Percentiles rank a stretch among this genome's conserved stretches.
Evolutionary conservation across 352 stramenopile genomes (phyloP).

Genomic region (Phytophthora uliginosa): DNA sequence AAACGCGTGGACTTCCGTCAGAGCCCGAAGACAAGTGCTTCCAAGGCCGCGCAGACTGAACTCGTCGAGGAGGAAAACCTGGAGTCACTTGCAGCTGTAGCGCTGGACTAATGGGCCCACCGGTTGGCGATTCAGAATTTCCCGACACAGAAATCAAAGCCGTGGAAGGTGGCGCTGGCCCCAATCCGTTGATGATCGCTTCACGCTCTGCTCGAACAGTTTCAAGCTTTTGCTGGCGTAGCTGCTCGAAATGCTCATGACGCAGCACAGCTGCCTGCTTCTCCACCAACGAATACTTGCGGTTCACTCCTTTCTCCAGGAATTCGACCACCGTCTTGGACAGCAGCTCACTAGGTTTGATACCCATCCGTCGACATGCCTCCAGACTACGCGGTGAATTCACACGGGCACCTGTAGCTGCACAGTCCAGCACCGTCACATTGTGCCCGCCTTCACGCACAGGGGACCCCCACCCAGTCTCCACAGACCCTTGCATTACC

Average conservation of each 20-base stretch:
- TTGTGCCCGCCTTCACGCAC: conserved; percentile 43
- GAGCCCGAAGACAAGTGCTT: conserved; percentile 8
- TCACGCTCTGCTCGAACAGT: conserved; percentile 66
- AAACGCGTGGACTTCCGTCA: background rate
- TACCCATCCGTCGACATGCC: conserved; percentile 74
- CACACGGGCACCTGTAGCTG: conserved; percentile 56
- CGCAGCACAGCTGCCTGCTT: conserved; percentile 78
- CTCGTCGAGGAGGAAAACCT: conserved; percentile 36
- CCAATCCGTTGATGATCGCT: conserved; percentile 51
- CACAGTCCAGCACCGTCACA: conserved; percentile 63
- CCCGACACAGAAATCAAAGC: conserved; percentile 24
- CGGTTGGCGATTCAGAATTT: conserved; percentile 22
- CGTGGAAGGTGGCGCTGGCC: conserved; percentile 38
- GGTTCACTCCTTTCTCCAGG: conserved; percentile 48
- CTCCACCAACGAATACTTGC: conserved; percentile 75
- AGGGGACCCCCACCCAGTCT: conserved; percentile 9
- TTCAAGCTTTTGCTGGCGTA: conserved; percentile 71
- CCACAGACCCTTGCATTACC: conserved; percentile 19
- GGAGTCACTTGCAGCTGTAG: conserved; percentile 25
- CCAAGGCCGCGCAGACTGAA: conserved; percentile 40
- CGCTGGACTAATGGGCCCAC: conserved; percentile 15
- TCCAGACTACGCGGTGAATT: conserved; percentile 78
- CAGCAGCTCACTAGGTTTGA: conserved; percentile 72
- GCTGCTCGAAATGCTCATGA: conserved; percentile 79
- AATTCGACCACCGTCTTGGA: conserved; percentile 69